A percentile compares a stretch with the other conserved stretches of the same genome.
phyloP scores from a whole-genome alignment of 176 grass and related monocot genomes.

The Triticum turgidum region DNA sequence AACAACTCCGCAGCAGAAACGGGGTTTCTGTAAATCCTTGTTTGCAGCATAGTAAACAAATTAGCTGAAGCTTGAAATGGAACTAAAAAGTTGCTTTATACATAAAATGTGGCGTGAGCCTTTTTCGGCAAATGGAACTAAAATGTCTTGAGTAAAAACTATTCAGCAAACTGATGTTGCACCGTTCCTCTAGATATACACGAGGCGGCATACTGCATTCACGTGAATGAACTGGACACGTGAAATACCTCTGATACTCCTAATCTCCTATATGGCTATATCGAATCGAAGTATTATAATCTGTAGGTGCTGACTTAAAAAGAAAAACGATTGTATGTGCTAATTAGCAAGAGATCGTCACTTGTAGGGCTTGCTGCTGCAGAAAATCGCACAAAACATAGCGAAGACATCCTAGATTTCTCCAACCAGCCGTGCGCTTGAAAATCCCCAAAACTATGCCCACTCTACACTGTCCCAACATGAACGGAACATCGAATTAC shows the following conservation, averaged over 20 bases:
- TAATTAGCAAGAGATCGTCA: conserved; percentile 3
- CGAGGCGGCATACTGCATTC: not conserved
- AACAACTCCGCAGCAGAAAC: conserved; percentile 7
- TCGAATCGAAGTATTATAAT: not conserved
- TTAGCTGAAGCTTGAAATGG: not conserved
- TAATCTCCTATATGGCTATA: too few species aligned
- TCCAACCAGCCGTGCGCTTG: not conserved
- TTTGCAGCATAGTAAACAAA: not conserved
- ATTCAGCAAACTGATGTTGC: not conserved
- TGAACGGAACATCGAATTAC: not conserved
- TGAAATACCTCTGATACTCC: conserved; percentile 10
- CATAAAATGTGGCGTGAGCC: too few species aligned
- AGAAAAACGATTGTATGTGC: not conserved
- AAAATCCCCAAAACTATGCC: not conserved
- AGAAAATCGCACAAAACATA: not conserved
- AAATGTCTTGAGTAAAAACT: not conserved
- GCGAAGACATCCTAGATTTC: not conserved
- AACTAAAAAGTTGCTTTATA: conserved; percentile 11
- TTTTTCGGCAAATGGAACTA: conserved; percentile 1
- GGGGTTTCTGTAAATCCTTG: conserved; percentile 12
- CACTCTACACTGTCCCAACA: not conserved
- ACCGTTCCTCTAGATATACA: not conserved
- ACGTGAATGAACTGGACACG: not conserved
- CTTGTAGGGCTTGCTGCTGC: not conserved
- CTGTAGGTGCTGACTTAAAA: not conserved